Conservation (phyloP, 805 yeast genomes). For the Wickerhamiella sorbophila region DNA sequence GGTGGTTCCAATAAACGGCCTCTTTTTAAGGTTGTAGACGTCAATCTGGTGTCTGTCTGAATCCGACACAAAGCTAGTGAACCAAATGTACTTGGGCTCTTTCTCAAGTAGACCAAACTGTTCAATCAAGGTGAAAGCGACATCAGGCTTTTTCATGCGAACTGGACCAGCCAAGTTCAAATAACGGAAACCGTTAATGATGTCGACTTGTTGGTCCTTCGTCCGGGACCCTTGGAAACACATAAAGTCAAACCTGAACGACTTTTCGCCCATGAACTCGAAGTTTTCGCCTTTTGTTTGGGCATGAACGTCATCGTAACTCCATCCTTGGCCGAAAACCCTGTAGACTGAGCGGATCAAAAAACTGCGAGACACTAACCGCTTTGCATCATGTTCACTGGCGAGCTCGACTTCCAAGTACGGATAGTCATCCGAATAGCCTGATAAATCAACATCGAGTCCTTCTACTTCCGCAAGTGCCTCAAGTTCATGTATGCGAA, state of each 20-base stretch:
- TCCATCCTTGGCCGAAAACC: conserved; percentile 60
- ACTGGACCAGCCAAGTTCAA: conserved; percentile 66
- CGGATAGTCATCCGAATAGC: conserved; percentile 46
- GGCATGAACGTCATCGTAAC: conserved; percentile 43
- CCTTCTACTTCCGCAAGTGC: conserved; percentile 58
- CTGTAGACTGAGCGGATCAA: conserved; percentile 68
- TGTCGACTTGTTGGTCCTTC: conserved; percentile 36
- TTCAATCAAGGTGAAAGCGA: conserved; percentile 58
- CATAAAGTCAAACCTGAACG: conserved; percentile 75
- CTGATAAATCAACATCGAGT: conserved; percentile 43
- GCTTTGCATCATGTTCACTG: conserved; percentile 50
- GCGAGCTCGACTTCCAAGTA: conserved; percentile 55
- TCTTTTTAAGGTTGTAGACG: conserved; percentile 59
- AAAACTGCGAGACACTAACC: conserved; percentile 52
- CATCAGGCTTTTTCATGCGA: conserved; percentile 60
- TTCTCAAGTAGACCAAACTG: conserved; percentile 41
- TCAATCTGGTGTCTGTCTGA: conserved; percentile 56
- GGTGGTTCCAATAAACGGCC: conserved; percentile 89
- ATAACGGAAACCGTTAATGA: conserved; percentile 60
- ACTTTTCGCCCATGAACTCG: conserved; percentile 27
- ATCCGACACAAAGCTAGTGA: conserved; percentile 64
- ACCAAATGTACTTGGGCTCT: conserved; percentile 45
- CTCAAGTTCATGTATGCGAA: conserved; percentile 70
- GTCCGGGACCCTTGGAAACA: conserved; percentile 57
- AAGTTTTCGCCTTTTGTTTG: conserved; percentile 28